phyloP scores from a whole-genome alignment of 2,329 filamentous ascomycete species.

The Monosporascus sp. region DNA sequence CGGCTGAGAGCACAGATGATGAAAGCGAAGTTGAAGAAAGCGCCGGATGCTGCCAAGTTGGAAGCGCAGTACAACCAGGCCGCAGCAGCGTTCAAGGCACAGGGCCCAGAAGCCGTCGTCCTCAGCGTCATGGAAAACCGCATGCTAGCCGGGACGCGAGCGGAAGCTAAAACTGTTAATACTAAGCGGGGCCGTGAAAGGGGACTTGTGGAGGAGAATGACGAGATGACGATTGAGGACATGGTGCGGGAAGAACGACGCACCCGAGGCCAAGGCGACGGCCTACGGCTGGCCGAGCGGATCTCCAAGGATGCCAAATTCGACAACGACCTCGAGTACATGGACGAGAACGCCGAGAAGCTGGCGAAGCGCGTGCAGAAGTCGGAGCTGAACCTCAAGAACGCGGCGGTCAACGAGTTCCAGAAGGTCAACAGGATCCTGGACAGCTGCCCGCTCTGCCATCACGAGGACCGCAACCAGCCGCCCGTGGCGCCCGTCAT shows the following conservation, averaged over 20 bases:
- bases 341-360: constrained; percentile 93
- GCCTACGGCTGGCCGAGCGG: constrained; percentile 76
- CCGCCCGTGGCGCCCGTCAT: constrained; percentile 81
- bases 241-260: constrained; percentile 94
- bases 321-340: constrained; percentile 88
- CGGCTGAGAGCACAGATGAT: constrained; percentile 89
- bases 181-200: constrained; percentile 80
- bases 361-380: constrained; percentile 84
- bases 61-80: constrained; percentile 81
- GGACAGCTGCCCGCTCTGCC: constrained; percentile 83
- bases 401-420: constrained; percentile 79
- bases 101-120: constrained; percentile 66
- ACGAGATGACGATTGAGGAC: constrained; percentile 93
- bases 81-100: constrained; percentile 52
- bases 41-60: constrained; percentile 68
- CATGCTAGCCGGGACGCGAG: constrained; percentile 68
- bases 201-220: constrained; percentile 81
- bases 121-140: constrained; percentile 86
- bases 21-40: constrained; percentile 83
- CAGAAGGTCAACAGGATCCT: constrained; percentile 84
- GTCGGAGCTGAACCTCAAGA: constrained; percentile 82
- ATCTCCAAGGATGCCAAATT: constrained; percentile 93
- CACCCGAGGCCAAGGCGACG: constrained; percentile 75
- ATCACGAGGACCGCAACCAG: constrained; percentile 73
- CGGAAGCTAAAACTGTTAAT: constrained; percentile 71